Base-by-base conservation (phyloP, 2,329 filamentous ascomycete species). In the Arthrobotrys sinensis region DNA sequence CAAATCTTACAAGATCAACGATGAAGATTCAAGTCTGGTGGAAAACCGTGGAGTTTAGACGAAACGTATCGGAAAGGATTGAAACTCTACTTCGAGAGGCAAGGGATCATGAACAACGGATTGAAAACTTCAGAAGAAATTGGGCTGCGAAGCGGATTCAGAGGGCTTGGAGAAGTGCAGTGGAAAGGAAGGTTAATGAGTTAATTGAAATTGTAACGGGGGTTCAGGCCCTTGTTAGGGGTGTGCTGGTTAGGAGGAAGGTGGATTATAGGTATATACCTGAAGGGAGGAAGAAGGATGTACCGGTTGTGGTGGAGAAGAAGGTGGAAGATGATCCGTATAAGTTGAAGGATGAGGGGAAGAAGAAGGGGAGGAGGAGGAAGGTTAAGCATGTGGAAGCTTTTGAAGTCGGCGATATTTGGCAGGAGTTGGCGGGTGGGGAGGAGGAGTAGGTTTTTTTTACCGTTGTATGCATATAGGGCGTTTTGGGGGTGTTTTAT, bases 1-100 rank as follows among this genome's bases (percentile, higher is more conserved):
- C 86, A 0, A 85, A 60, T 6, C 21, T 48, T 32, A 73, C 62
- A 62, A 79, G 69, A 40, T 60, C 73, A 1, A 50, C 69, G 8
- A 28, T 77, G 6, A 77, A 40, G 52, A 55, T 82, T 36, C 80
- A 82, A 45, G 43, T 50, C 1, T 81, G 77, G 79, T 81, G 79
- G 79, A 79, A 77, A 28, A 24, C 65, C 32, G 79, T 80, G 21
- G 55, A 52, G 21, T 80, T 80, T 45, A 68, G 71, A 11, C 68
- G 81, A 10, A 77, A 76, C 38, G 34, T 73, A 19, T 19, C 79
- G 8, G 24, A 34, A 4, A 73, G 72, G 14, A 68, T 80, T 14
- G 36, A 40, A 32, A 16, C 50, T 16, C 46, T 80, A 8, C 21
- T 43, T 1, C 38, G 76, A 28, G 80, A 80, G 24, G 45, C 79